phyloP scores from a whole-genome alignment of 371 early-diverging fungal species.

The Mortierella sp. region DNA sequence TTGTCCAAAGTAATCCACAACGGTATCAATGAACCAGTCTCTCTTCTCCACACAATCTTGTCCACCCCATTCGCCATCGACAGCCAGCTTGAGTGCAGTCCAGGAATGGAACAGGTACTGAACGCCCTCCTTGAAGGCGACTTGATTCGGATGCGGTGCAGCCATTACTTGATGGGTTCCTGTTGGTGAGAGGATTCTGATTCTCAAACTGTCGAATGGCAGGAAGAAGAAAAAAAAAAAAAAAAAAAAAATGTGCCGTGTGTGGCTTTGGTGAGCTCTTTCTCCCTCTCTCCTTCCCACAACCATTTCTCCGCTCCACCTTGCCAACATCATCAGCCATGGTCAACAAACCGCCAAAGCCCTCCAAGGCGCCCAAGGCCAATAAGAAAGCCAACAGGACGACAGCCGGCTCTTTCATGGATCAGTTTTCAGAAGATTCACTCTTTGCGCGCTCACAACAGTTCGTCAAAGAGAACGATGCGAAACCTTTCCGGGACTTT shows the following conservation, averaged over 20 bases:
- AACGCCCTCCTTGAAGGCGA: conserved; percentile 71
- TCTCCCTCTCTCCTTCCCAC: neutral
- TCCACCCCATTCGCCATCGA: conserved; percentile 86
- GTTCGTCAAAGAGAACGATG: conserved; percentile 47
- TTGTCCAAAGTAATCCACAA: conserved; percentile 76
- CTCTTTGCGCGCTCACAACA: conserved; percentile 43
- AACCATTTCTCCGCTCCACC: neutral
- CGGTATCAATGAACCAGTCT: conserved; percentile 77
- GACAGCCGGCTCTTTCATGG: conserved; percentile 1
- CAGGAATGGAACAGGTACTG: conserved; percentile 68
- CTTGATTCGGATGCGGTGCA: conserved; percentile 65
- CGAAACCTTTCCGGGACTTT: conserved; percentile 52
- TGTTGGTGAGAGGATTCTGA: neutral
- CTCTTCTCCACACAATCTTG: conserved; percentile 77
- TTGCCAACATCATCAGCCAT: conserved; percentile 19
- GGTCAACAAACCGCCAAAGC: conserved; percentile 53
- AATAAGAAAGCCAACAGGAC: conserved; percentile 23
- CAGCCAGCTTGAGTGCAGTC: conserved; percentile 83
- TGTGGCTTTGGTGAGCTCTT: neutral
- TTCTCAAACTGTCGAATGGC: too few relatives aligned
- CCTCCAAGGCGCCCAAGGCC: conserved; percentile 38
- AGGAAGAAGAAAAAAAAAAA: conserved; percentile 12
- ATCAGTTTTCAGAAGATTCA: conserved; percentile 31
- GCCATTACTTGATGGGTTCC: conserved; percentile 28
- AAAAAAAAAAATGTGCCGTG: conserved; percentile 13